phyloP scores from a whole-genome alignment of 257 asterid genomes.

The Lavandula angustifolia region DNA sequence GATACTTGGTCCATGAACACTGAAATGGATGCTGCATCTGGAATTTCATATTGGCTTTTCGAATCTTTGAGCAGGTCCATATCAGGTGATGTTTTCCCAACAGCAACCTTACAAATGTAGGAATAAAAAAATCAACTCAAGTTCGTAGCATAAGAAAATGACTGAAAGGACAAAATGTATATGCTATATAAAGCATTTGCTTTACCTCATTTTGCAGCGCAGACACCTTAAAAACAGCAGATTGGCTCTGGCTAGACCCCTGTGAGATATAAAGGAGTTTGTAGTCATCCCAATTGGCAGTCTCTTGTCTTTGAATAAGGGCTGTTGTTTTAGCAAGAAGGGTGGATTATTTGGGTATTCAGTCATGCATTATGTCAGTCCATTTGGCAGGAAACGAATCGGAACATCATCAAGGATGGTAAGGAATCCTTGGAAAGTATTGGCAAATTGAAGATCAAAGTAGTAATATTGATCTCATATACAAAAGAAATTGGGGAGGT shows the following conservation, averaged over 20 bases:
- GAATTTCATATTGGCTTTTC: constrained; percentile 36
- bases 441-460: background rate
- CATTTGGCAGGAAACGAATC: background rate
- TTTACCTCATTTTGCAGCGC: constrained; percentile 56
- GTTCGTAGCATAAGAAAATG: constrained; percentile 26
- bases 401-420: background rate
- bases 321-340: background rate
- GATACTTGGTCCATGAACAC: constrained; percentile 55
- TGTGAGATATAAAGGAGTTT: constrained; percentile 22
- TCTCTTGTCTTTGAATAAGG: background rate
- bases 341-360: background rate
- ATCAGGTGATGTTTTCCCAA: constrained; percentile 38
- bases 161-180: background rate
- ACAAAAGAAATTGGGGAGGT: background rate
- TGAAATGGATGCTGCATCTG: constrained; percentile 50
- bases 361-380: background rate
- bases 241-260: constrained; percentile 38
- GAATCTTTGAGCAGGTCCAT: constrained; percentile 29
- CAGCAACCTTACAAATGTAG: constrained; percentile 36
- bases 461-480: background rate
- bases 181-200: background rate
- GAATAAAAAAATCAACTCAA: constrained; percentile 13
- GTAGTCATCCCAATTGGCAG: background rate
- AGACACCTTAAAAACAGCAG: constrained; percentile 41
- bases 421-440: background rate